Conservation (phyloP, 2,329 filamentous ascomycete genomes). For the Phoma sp. region DNA sequence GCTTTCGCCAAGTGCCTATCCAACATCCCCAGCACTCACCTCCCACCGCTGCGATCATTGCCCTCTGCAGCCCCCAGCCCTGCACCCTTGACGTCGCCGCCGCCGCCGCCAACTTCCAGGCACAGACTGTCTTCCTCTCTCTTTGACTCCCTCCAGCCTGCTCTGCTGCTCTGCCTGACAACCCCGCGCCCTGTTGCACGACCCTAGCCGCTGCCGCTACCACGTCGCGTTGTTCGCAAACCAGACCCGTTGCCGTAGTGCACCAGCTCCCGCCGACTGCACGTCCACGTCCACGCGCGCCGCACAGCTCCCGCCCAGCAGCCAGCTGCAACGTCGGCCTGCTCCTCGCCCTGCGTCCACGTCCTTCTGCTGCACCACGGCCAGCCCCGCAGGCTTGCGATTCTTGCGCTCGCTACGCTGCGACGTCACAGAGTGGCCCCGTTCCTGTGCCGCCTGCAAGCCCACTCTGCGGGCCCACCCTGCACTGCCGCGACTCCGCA, state of each 20-base stretch:
- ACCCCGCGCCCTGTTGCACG: slow-evolving; percentile 16
- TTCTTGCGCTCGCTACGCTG: slow-evolving; percentile 20
- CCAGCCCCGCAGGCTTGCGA: slow-evolving; percentile 18
- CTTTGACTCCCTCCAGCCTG: neutral
- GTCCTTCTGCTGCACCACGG: slow-evolving; percentile 4
- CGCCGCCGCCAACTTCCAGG: slow-evolving; percentile 18
- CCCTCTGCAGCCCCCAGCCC: slow-evolving; percentile 32
- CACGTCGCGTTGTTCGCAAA: slow-evolving; percentile 22
- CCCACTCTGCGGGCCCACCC: slow-evolving; percentile 28
- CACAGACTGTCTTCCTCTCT: slow-evolving; percentile 7
- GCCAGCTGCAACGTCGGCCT: slow-evolving; percentile 3
- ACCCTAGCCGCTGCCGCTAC: slow-evolving; percentile 26
- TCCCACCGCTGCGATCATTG: slow-evolving; percentile 29
- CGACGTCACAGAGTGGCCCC: slow-evolving; percentile 26
- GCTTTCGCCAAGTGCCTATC: slow-evolving; percentile 24
- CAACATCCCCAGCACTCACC: slow-evolving; percentile 13
- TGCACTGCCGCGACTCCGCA: slow-evolving; percentile 24
- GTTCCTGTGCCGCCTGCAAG: slow-evolving; percentile 33
- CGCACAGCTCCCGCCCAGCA: slow-evolving; percentile 8
- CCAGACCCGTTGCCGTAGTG: slow-evolving; percentile 24
- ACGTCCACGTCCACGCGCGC: slow-evolving; percentile 14
- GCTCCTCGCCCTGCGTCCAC: slow-evolving; percentile 4
- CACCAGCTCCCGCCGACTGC: slow-evolving; percentile 10
- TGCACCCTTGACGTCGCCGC: slow-evolving; percentile 36
- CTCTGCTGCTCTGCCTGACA: neutral